phyloP scores from a whole-genome alignment of 2,329 filamentous ascomycete species.

The Nakataea oryzae region DNA sequence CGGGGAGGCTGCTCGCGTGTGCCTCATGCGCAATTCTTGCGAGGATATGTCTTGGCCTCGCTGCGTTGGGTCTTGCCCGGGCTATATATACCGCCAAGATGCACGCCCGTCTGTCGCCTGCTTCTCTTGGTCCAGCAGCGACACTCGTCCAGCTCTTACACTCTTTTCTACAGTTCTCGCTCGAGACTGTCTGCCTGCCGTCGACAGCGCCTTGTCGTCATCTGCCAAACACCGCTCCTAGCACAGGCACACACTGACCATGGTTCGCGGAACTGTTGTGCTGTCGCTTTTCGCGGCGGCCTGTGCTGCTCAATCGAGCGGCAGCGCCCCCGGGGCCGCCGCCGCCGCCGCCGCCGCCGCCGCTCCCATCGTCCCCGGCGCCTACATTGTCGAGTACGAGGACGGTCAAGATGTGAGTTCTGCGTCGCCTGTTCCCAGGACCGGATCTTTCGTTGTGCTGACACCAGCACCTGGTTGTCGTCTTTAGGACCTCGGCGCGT shows the following conservation, averaged over 20 bases:
- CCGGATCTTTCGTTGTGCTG: neutral
- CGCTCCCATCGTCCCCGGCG: conserved; percentile 26
- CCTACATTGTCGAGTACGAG: conserved; percentile 44
- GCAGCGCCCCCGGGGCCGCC: conserved; percentile 9
- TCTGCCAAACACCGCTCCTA: neutral
- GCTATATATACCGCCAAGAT: neutral
- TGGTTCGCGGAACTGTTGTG: conserved; percentile 23
- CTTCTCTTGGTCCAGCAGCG: neutral
- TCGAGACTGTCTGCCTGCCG: neutral
- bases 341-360: conserved; percentile 17
- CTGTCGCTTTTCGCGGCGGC: conserved; percentile 24
- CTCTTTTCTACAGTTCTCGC: neutral
- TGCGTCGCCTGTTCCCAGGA: neutral
- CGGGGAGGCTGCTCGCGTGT: too few species aligned
- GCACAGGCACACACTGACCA: conserved; percentile 11
- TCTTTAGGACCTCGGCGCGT: conserved; percentile 27
- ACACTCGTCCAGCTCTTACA: neutral
- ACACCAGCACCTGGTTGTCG: neutral
- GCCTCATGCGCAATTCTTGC: neutral
- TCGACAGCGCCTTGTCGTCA: neutral
- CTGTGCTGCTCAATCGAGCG: conserved; percentile 15
- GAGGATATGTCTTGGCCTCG: too few species aligned
- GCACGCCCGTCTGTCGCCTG: neutral
- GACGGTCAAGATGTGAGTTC: conserved; percentile 29
- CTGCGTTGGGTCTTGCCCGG: neutral